phyloP scores from a whole-genome alignment of 2,329 filamentous ascomycete species.

The Elsinoe batatas region DNA sequence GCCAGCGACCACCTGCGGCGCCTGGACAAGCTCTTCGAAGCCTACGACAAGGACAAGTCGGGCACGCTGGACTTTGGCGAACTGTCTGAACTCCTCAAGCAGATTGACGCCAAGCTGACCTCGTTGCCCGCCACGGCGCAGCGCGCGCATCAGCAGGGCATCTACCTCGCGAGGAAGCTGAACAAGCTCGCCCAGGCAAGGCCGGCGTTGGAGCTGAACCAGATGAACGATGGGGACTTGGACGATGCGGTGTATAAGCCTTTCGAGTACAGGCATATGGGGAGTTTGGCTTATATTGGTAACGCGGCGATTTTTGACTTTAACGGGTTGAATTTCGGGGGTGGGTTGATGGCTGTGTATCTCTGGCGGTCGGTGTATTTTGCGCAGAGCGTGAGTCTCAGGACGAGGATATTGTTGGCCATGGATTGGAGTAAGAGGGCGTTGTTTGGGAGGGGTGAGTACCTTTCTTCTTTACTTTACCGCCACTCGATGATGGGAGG shows the following conservation, averaged over 20 bases:
- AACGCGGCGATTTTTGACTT: slow-evolving; percentile 95
- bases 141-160: slow-evolving; percentile 88
- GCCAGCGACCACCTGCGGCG: slow-evolving; percentile 76
- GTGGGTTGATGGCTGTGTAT: slow-evolving; percentile 87
- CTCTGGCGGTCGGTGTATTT: slow-evolving; percentile 96
- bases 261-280: slow-evolving; percentile 88
- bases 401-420: slow-evolving; percentile 77
- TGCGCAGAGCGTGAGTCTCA: slow-evolving; percentile 87
- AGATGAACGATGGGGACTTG: slow-evolving; percentile 77
- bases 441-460: slow-evolving; percentile 85
- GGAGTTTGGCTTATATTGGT: slow-evolving; percentile 86
- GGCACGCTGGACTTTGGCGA: slow-evolving; percentile 93
- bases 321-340: slow-evolving; percentile 64
- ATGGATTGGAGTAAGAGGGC: slow-evolving; percentile 99
- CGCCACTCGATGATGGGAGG: not conserved
- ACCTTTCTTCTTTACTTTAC: not conserved
- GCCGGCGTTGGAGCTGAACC: slow-evolving; percentile 66
- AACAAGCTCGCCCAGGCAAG: slow-evolving; percentile 76
- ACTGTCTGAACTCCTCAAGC: slow-evolving; percentile 72
- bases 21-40: slow-evolving; percentile 79
- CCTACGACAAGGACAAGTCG: slow-evolving; percentile 87
- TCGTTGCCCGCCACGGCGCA: slow-evolving; percentile 92
- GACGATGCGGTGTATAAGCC: slow-evolving; percentile 89
- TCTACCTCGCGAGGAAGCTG: slow-evolving; percentile 87
- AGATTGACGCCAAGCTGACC: slow-evolving; percentile 92